Conservation (phyloP, 2,329 filamentous ascomycete species). For the Penicillium decumbens region DNA sequence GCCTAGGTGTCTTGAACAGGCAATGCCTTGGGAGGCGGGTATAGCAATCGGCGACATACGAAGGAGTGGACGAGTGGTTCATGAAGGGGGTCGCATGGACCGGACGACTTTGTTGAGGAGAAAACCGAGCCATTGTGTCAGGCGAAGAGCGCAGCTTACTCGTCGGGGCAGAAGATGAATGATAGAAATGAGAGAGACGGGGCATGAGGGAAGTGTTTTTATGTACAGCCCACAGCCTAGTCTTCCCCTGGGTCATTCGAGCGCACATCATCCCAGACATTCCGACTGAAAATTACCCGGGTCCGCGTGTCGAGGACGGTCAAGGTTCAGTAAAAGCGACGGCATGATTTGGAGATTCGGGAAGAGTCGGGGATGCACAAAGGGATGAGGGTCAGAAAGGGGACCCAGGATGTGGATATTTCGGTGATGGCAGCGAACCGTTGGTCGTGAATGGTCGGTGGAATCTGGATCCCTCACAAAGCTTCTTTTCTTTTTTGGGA, state of each 20-base stretch:
- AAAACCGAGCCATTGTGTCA: conserved; percentile 36
- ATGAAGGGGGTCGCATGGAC: conserved; percentile 35
- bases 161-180: conserved; percentile 18
- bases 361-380: conserved; percentile 26
- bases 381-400: conserved; percentile 13
- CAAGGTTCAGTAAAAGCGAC: conserved; percentile 19
- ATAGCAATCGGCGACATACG: conserved; percentile 24
- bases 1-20: too few relatives aligned
- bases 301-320: conserved; percentile 16
- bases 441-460: conserved; percentile 16
- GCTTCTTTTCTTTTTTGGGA: conserved; percentile 20
- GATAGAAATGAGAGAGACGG: conserved; percentile 17
- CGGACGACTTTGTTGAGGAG: conserved; percentile 33
- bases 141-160: conserved; percentile 25
- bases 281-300: conserved; percentile 47
- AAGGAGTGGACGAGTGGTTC: conserved; percentile 28
- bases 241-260: conserved; percentile 28
- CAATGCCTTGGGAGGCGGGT: too few relatives aligned
- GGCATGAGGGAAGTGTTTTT: conserved; percentile 29
- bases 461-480: conserved; percentile 24
- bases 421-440: conserved; percentile 29
- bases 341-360: conserved; percentile 23
- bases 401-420: conserved; percentile 21
- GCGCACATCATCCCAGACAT: conserved; percentile 30
- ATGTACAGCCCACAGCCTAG: conserved; percentile 31